A percentile compares a stretch with the other conserved stretches of the same genome.
Conservation (phyloP, 2,329 filamentous ascomycete genomes). For the Pseudocercospora pini-densiflorae region DNA sequence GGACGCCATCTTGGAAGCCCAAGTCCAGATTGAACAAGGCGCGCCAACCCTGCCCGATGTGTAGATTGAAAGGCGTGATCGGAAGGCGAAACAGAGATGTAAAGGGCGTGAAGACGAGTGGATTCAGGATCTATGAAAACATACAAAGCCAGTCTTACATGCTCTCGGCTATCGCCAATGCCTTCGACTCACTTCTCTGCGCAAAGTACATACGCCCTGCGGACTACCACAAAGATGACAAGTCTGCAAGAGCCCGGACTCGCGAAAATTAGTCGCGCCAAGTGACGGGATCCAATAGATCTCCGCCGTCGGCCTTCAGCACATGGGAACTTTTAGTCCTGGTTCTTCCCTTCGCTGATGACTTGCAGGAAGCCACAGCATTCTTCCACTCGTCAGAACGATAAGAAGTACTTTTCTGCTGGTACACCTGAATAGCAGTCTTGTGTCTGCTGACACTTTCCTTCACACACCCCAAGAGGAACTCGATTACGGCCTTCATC, state of each 20-base stretch:
- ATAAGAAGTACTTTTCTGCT: background rate
- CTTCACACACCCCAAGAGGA: background rate
- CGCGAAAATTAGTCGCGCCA: background rate
- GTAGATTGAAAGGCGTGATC: slow-evolving; percentile 2
- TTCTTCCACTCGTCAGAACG: background rate
- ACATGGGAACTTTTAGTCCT: background rate
- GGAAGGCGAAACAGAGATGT: slow-evolving; percentile 1
- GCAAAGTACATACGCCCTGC: slow-evolving; percentile 6
- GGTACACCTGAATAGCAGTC: background rate
- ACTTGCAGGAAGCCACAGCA: background rate
- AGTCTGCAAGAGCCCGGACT: background rate
- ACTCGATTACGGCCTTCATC: background rate
- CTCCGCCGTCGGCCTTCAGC: background rate
- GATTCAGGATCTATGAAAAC: background rate
- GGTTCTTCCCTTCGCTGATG: background rate
- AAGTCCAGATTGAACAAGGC: slow-evolving; percentile 2
- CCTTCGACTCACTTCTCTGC: slow-evolving; percentile 11
- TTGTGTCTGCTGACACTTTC: background rate
- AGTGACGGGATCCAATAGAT: background rate
- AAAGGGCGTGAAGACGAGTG: slow-evolving; percentile 18
- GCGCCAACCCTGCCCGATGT: background rate
- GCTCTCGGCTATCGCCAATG: background rate
- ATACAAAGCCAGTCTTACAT: slow-evolving; percentile 5
- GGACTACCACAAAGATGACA: background rate
- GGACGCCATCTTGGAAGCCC: slow-evolving; percentile 21